Base-by-base conservation (phyloP, 768 basidiomycete species). In the Lentinus brumalis region DNA sequence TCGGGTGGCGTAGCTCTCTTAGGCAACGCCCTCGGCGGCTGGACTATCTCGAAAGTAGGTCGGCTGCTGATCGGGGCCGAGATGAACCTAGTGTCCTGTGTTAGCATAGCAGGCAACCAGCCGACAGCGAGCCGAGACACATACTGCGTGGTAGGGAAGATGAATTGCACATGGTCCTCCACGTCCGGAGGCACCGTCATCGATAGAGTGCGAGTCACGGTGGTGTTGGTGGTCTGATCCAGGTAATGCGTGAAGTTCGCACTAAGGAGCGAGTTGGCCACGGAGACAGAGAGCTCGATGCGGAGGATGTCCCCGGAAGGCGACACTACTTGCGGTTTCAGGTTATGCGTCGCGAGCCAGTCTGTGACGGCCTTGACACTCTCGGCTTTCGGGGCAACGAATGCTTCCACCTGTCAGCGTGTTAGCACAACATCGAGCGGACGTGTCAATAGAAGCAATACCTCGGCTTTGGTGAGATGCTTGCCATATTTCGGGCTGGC, bases 401-500 rank as follows among this genome's bases (percentile, higher is more conserved):
- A 71, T 3, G 35, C 52, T 21, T 69, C 70, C 8, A 71, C 70
- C 71, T 74, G 53, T 14, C 9, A 7, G 31, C 9, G 41, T 3
- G 21, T 42, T 16, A 16, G 16, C 9, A 40, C 11, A n/a, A 29
- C 4, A 50, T 35, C 18, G 39, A 39, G 12, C 45, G 35, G 40
- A 14, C 3, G 46, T 26, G 14, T 29, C 16, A 18, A 32, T 32
- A 8, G 14, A 31, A 61, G 18, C 12, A 11, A 29, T 62, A 80
- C 78, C 71, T 79, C 72, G 9, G 74, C 77, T 61, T 72, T 69
- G 53, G 64, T 72, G 45, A 80, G 59, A 54, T 76, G 75, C 61
- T 78, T 70, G 9, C 78, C 74, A 61, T 76, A 80, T 6, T 63
- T 50, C 10, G 69, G 61, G 64, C 71, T 78, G 31, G 64, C 63